Evolutionary conservation across 176 grass and related monocot genomes (phyloP).

Genomic region (Stipa capillata): DNA sequence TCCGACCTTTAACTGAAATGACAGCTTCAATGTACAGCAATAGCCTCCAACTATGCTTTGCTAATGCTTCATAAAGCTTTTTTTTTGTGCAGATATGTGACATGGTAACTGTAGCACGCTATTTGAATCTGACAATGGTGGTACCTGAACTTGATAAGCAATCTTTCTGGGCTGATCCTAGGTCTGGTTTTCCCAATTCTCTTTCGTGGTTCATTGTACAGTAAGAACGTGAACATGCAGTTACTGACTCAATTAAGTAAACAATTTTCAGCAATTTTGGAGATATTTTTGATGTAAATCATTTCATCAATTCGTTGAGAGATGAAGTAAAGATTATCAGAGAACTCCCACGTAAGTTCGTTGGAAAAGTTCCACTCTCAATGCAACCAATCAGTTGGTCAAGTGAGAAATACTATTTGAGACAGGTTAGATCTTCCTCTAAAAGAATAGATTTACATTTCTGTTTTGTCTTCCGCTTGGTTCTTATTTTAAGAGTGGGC

Average conservation of each 20-base stretch:
- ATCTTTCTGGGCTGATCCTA: conserved; percentile 98
- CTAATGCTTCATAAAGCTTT: conserved; percentile 13
- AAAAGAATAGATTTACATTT: not conserved
- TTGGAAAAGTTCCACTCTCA: conserved; percentile 47
- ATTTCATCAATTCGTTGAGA: conserved; percentile 94
- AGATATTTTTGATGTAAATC: conserved; percentile 83
- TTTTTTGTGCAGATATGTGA: conserved; percentile 76
- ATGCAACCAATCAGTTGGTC: conserved; percentile 97
- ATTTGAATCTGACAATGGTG: conserved; percentile 92
- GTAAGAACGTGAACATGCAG: not conserved
- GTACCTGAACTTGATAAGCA: conserved; percentile 96
- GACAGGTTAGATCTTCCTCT: conserved; percentile 54
- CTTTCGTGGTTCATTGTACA: conserved; percentile 1
- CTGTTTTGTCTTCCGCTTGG: conserved; percentile 2
- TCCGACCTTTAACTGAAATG: not conserved
- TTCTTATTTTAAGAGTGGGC: conserved; percentile 9
- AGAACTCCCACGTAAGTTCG: conserved; percentile 73
- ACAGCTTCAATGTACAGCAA: not conserved
- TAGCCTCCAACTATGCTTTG: not conserved
- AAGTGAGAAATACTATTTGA: conserved; percentile 90
- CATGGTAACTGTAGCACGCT: conserved; percentile 86
- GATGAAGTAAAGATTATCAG: conserved; percentile 90
- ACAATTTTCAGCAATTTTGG: conserved; percentile 78
- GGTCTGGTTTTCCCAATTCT: conserved; percentile 32
- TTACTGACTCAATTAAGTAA: conserved; percentile 12